Evolutionary conservation across 306 rosid species (phyloP).

Genomic region (Citrullus mucosospermus): DNA sequence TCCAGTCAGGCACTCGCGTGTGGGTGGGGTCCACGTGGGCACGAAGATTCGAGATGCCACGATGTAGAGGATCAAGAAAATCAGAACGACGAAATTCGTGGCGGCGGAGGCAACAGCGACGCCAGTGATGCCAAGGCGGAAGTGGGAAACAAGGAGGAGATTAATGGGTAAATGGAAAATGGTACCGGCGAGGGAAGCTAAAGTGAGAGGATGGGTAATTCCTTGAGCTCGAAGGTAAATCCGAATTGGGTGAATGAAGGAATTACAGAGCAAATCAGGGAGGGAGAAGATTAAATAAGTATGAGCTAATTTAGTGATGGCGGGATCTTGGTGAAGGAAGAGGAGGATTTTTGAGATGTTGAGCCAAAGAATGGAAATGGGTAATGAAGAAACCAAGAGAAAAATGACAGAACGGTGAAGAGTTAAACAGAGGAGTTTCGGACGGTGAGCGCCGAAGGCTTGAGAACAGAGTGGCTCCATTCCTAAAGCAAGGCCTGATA

Average conservation of each 20-base stretch:
- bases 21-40: slow-evolving; percentile 56
- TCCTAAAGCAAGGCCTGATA: slow-evolving; percentile 68
- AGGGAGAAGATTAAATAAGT: slow-evolving; percentile 44
- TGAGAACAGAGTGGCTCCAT: slow-evolving; percentile 95
- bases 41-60: slow-evolving; percentile 28
- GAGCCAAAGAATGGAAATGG: slow-evolving; percentile 71
- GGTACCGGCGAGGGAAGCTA: slow-evolving; percentile 60
- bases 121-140: slow-evolving; percentile 40
- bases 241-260: slow-evolving; percentile 73
- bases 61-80: slow-evolving; percentile 23
- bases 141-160: slow-evolving; percentile 16
- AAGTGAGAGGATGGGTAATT: slow-evolving; percentile 53
- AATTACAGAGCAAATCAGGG: slow-evolving; percentile 75
- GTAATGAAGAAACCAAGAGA: slow-evolving; percentile 43
- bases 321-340: slow-evolving; percentile 28
- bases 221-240: slow-evolving; percentile 87
- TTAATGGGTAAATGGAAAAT: slow-evolving; percentile 46
- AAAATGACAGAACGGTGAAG: slow-evolving; percentile 73
- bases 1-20: slow-evolving; percentile 47
- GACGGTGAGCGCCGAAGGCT: slow-evolving; percentile 83
- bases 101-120: slow-evolving; percentile 72
- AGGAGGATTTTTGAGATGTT: slow-evolving; percentile 41
- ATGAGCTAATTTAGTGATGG: slow-evolving; percentile 39
- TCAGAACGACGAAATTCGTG: slow-evolving; percentile 31
- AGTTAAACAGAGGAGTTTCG: slow-evolving; percentile 53